Evolutionary conservation across 1,139 yeast genomes (phyloP).

Genomic region (Scheffersomyces insectosa): DNA sequence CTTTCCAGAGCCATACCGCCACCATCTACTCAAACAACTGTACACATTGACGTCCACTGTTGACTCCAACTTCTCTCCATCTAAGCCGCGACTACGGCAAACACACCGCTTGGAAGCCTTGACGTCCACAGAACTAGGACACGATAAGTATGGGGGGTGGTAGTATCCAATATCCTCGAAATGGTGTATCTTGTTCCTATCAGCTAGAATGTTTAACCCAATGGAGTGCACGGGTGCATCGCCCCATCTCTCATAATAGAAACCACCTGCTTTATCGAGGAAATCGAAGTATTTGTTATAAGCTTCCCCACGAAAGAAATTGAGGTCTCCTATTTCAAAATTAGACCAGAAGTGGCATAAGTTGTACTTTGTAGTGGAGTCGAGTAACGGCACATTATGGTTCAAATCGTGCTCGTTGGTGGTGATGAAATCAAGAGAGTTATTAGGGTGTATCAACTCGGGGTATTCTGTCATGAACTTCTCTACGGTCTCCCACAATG

Average conservation of each 20-base stretch:
- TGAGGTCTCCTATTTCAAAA: slow-evolving; percentile 81
- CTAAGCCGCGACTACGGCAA: slow-evolving; percentile 47
- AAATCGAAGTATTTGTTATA: slow-evolving; percentile 70
- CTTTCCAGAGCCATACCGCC: slow-evolving; percentile 70
- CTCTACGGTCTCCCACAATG: slow-evolving; percentile 77
- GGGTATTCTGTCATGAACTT: slow-evolving; percentile 63
- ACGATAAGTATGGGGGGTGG: slow-evolving; percentile 80
- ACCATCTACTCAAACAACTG: slow-evolving; percentile 85
- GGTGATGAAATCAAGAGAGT: slow-evolving; percentile 68
- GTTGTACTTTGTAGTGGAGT: slow-evolving; percentile 62
- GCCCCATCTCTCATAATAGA: slow-evolving; percentile 95
- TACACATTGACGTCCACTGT: slow-evolving; percentile 59
- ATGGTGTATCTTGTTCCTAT: slow-evolving; percentile 72
- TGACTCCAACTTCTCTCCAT: slow-evolving; percentile 35
- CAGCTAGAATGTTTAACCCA: slow-evolving; percentile 67
- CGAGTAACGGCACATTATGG: slow-evolving; percentile 14
- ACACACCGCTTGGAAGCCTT: slow-evolving; percentile 65
- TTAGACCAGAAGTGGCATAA: slow-evolving; percentile 96
- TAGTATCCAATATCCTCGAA: slow-evolving; percentile 89
- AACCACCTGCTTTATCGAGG: slow-evolving; percentile 76
- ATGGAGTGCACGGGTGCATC: slow-evolving; percentile 96
- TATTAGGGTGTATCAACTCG: slow-evolving; percentile 64
- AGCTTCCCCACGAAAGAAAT: slow-evolving; percentile 73
- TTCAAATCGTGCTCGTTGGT: slow-evolving; percentile 51
- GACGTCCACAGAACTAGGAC: slow-evolving; percentile 63